Conservation (phyloP, 495 filamentous ascomycete species). For the Lichina pygmaea region DNA sequence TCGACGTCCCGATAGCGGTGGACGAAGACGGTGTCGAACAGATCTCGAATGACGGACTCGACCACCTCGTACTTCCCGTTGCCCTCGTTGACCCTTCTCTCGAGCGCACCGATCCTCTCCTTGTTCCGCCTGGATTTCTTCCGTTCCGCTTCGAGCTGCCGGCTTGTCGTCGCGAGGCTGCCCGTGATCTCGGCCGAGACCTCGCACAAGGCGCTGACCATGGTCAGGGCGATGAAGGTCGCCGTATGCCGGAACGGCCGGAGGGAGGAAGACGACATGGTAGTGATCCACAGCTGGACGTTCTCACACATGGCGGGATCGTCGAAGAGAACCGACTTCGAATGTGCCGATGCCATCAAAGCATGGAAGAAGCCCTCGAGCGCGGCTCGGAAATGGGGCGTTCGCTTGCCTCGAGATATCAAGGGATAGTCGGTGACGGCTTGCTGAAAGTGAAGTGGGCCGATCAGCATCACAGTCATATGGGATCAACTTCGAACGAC, state of each 20-base stretch:
- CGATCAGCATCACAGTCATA: not conserved
- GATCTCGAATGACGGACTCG: conserved; percentile 43
- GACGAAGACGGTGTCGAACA: conserved; percentile 73
- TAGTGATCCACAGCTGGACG: conserved; percentile 56
- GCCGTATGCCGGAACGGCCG: conserved; percentile 85
- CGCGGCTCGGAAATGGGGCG: conserved; percentile 41
- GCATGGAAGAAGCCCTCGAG: conserved; percentile 54
- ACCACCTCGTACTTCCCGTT: conserved; percentile 34
- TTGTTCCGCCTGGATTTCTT: conserved; percentile 46
- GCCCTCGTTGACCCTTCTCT: conserved; percentile 36
- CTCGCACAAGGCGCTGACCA: conserved; percentile 40
- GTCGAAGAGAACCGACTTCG: conserved; percentile 45
- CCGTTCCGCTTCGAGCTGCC: conserved; percentile 57
- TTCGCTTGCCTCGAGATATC: conserved; percentile 47
- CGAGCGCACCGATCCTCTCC: conserved; percentile 35
- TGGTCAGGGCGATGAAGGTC: conserved; percentile 49
- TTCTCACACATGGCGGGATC: conserved; percentile 58
- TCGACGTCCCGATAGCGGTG: conserved; percentile 92
- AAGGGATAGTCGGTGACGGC: conserved; percentile 80
- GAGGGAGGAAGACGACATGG: conserved; percentile 57
- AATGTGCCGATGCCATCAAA: conserved; percentile 45
- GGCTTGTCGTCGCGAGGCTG: conserved; percentile 42
- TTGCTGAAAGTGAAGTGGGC: conserved; percentile 15
- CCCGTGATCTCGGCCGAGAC: conserved; percentile 35
- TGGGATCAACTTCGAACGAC: not conserved